Evolutionary conservation across 1,139 yeast species (phyloP).

Genomic region (Kurtzmaniella quercitrusa): DNA sequence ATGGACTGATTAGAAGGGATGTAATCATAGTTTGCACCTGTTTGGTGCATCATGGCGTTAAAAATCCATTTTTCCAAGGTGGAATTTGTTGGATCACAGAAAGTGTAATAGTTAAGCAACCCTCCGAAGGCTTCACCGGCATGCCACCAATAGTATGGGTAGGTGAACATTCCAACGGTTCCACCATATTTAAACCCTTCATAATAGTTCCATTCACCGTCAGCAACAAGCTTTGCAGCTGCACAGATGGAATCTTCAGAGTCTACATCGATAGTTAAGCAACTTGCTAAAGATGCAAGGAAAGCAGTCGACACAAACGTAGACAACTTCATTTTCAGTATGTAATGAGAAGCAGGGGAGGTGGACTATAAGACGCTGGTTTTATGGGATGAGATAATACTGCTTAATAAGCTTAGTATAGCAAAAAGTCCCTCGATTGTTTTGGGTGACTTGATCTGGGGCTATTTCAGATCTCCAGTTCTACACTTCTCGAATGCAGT

Average conservation of each 20-base stretch:
- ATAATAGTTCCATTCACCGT: slow-evolving; percentile 58
- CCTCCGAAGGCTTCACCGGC: slow-evolving; percentile 70
- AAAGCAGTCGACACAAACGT: slow-evolving; percentile 5
- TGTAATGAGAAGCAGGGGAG: no score
- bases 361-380: no score
- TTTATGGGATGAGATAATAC: no score
- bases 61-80: slow-evolving; percentile 36
- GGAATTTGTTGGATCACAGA: slow-evolving; percentile 41
- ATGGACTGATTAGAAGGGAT: slow-evolving; percentile 57
- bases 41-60: slow-evolving; percentile 46
- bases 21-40: slow-evolving; percentile 49
- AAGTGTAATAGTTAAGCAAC: slow-evolving; percentile 47
- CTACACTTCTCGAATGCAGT: no score
- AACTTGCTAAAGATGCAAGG: slow-evolving; percentile 11
- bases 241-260: slow-evolving; percentile 38
- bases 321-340: background rate
- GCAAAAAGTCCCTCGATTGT: no score
- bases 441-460: no score
- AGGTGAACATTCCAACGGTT: slow-evolving; percentile 52
- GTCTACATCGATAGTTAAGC: slow-evolving; percentile 18
- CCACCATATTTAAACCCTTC: slow-evolving; percentile 52
- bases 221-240: slow-evolving; percentile 44
- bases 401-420: no score
- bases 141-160: slow-evolving; percentile 72
- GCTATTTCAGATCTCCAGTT: no score